Conservation (phyloP, 208 protist species). For the Leishmania amazonensis region DNA sequence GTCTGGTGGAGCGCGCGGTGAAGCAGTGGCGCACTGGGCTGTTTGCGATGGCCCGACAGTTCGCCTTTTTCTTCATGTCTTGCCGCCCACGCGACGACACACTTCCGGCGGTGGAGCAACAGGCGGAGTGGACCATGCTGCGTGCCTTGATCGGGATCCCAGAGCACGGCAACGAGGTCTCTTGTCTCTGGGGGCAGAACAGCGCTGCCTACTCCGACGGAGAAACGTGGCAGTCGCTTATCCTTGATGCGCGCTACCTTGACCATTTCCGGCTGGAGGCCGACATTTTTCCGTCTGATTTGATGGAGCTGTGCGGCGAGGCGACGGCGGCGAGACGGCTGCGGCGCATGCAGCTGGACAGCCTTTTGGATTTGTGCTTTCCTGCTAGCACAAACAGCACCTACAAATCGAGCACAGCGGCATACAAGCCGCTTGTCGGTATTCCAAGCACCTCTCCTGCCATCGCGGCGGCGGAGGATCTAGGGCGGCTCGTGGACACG, state of each 20-base stretch:
- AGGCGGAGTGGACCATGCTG: conserved; percentile 27
- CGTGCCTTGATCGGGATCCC: conserved; percentile 18
- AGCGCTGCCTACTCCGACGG: background rate
- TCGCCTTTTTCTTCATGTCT: conserved; percentile 21
- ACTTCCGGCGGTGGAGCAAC: conserved; percentile 15
- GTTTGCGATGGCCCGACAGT: conserved; percentile 28
- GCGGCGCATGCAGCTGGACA: background rate
- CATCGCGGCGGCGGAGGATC: background rate
- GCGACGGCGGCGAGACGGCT: conserved; percentile 6
- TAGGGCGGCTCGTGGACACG: background rate
- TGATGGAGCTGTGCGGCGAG: conserved; percentile 52
- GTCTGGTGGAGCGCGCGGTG: conserved; percentile 16
- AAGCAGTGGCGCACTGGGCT: conserved; percentile 15
- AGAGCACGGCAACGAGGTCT: conserved; percentile 15
- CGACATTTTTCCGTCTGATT: conserved; percentile 16
- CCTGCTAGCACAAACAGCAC: background rate
- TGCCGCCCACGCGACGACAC: background rate
- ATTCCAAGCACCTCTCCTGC: background rate
- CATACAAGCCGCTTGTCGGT: background rate
- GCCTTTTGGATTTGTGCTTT: conserved; percentile 17
- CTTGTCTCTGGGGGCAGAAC: conserved; percentile 25
- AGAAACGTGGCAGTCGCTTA: conserved; percentile 25
- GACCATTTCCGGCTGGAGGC: conserved; percentile 23
- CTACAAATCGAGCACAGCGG: background rate
- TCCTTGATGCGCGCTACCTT: conserved; percentile 24